Conservation (phyloP, 805 yeast species). For the Candida boleticola region DNA sequence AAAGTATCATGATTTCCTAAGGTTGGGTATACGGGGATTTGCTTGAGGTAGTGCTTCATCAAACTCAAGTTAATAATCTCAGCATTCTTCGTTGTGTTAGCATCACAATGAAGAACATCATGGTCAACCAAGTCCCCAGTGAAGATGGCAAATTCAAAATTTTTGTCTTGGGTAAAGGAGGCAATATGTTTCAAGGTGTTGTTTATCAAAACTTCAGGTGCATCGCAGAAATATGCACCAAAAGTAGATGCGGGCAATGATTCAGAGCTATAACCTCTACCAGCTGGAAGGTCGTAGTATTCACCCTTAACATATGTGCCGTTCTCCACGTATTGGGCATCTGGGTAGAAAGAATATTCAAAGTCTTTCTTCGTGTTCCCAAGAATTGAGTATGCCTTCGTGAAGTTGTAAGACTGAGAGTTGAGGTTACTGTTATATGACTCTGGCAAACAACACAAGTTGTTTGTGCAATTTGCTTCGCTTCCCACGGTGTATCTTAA, state of each 20-base stretch:
- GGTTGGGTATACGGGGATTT: constrained; percentile 58
- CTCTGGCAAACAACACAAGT: constrained; percentile 62
- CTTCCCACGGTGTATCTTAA: constrained; percentile 52
- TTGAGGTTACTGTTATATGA: constrained; percentile 32
- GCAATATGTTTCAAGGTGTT: constrained; percentile 49
- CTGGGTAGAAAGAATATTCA: constrained; percentile 27
- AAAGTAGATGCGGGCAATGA: constrained; percentile 53
- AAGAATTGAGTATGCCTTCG: constrained; percentile 21
- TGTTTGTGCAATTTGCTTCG: constrained; percentile 55
- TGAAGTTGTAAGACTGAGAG: constrained; percentile 25
- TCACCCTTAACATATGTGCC: constrained; percentile 29
- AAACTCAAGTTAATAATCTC: constrained; percentile 69
- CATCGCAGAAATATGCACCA: constrained; percentile 64
- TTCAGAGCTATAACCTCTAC: constrained; percentile 16
- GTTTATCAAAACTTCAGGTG: constrained; percentile 62
- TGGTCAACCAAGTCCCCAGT: constrained; percentile 78
- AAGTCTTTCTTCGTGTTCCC: constrained; percentile 10
- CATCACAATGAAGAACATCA: constrained; percentile 48
- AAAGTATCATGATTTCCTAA: constrained; percentile 73
- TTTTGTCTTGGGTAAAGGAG: constrained; percentile 26
- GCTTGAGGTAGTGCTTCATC: constrained; percentile 49
- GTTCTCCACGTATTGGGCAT: constrained; percentile 25
- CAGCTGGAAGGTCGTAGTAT: constrained; percentile 29
- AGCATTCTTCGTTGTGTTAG: constrained; percentile 65
- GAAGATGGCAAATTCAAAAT: constrained; percentile 61